phyloP scores from a whole-genome alignment of 306 rosid genomes.

The Astragalus membranaceus region DNA sequence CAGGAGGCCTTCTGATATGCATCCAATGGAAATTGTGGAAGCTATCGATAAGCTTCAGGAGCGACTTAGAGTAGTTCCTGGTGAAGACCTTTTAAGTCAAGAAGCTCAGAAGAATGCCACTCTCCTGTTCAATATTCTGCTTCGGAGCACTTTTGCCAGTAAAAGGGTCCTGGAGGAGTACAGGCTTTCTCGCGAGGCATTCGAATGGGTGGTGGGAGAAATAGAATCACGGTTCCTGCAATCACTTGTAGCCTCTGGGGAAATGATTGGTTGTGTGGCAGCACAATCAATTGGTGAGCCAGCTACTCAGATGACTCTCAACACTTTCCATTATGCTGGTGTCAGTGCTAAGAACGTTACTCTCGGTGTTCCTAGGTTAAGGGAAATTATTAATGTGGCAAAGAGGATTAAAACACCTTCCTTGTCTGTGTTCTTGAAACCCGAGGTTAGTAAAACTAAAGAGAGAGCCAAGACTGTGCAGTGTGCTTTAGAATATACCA shows the following conservation, averaged over 20 bases:
- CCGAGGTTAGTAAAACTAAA: constrained; percentile 82
- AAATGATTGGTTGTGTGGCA: constrained; percentile 98
- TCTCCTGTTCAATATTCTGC: constrained; percentile 76
- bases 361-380: constrained; percentile 94
- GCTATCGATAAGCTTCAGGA: constrained; percentile 99
- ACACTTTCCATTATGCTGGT: constrained; percentile 99
- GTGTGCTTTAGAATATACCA: constrained; percentile 97
- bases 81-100: constrained; percentile 84
- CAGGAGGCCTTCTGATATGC: constrained; percentile 97
- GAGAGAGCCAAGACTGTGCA: constrained; percentile 97
- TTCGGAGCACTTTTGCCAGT: constrained; percentile 95
- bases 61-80: constrained; percentile 94
- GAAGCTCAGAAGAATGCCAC: constrained; percentile 99
- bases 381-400: constrained; percentile 97
- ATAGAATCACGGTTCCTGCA: constrained; percentile 94
- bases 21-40: constrained; percentile 98
- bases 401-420: constrained; percentile 97
- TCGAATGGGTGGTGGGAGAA: constrained; percentile 97
- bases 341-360: constrained; percentile 99
- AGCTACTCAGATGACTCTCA: constrained; percentile 99
- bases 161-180: constrained; percentile 95
- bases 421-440: constrained; percentile 72
- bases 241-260: constrained; percentile 96
- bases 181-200: constrained; percentile 97
- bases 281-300: constrained; percentile 99